Base-by-base conservation (phyloP, 2,329 filamentous ascomycete species). In the Sarocladium kiliense region DNA sequence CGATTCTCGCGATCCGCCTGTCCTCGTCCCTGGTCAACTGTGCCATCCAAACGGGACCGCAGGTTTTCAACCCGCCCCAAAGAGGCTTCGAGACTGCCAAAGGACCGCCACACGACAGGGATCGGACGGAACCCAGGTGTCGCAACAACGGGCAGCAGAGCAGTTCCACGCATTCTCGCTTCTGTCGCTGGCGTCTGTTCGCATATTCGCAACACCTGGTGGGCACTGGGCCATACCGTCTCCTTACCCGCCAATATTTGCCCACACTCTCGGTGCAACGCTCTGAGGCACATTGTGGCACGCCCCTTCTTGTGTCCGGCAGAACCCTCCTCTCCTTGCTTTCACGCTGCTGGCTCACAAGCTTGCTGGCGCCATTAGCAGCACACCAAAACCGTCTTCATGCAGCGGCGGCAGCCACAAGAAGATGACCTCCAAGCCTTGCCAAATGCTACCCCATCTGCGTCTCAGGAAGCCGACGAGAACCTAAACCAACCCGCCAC, bases 401-500 rank as follows among this genome's bases (percentile, higher is more conserved):
- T 51, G 47, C 47, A 51, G 47, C 47, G 27, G 27, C 30, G 47
- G 47, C 47, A 51, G 27, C 47, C 47, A 36, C n/a, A 36, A 51
- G 47, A 51, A 19, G 47, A 51, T 51, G 47, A 51, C 30, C 26
- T 25, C 47, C 26, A 51, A 21, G 47, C 27, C 30, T 21, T 18
- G 18, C 30, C 47, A 51, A 11, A 51, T 36, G 27, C 47, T 23
- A 23, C 47, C 27, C n/a, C 47, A 5, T 23, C 30, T 21, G 27
- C 30, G 26, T 23, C 47, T 34, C 47, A 21, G 11, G 27, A 16
- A 51, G 11, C 16, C 47, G 3, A 11, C 9, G 19, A 18, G 27
- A 51, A 36, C 47, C 14, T 51, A 36, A 18, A 23, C 27, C 9
- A 34, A 21, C 47, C 47, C 27, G 47, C 4, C 30, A 19, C 47